Conservation (phyloP, 805 yeast genomes). For the Henningerozyma blattae region DNA sequence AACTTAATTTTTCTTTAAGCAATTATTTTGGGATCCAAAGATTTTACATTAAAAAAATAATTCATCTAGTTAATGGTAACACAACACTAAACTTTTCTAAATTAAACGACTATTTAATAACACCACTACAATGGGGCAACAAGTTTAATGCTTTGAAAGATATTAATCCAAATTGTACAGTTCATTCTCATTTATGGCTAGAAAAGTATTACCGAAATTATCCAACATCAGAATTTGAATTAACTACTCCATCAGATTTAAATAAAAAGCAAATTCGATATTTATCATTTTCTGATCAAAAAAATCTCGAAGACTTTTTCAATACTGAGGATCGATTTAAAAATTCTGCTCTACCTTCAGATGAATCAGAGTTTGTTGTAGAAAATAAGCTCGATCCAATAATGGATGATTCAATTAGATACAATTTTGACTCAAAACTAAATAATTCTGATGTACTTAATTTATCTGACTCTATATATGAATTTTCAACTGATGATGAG, state of each 20-base stretch:
- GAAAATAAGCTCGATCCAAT: slow-evolving; percentile 9
- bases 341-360: too few species aligned
- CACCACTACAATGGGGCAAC: slow-evolving; percentile 55
- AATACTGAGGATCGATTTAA: too few species aligned
- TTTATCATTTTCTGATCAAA: too few species aligned
- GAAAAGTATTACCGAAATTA: slow-evolving; percentile 74
- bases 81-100: slow-evolving; percentile 56
- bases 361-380: too few species aligned
- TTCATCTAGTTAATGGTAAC: slow-evolving; percentile 59
- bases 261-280: too few species aligned
- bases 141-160: slow-evolving; percentile 63
- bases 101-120: slow-evolving; percentile 60
- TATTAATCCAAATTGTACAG: slow-evolving; percentile 39
- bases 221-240: too few species aligned
- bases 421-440: too few species aligned
- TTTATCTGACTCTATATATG: too few species aligned
- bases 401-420: slow-evolving; percentile 3
- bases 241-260: too few species aligned
- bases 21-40: slow-evolving; percentile 83
- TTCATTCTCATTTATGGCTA: slow-evolving; percentile 78
- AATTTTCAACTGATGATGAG: too few species aligned
- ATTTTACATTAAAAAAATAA: slow-evolving; percentile 50
- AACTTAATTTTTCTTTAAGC: slow-evolving; percentile 45
- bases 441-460: too few species aligned
- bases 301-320: too few species aligned